Evolutionary conservation across 2,329 filamentous ascomycete species (phyloP), one percentile per base, ranked within the genome.

Genomic region (Colletotrichum magnum): DNA sequence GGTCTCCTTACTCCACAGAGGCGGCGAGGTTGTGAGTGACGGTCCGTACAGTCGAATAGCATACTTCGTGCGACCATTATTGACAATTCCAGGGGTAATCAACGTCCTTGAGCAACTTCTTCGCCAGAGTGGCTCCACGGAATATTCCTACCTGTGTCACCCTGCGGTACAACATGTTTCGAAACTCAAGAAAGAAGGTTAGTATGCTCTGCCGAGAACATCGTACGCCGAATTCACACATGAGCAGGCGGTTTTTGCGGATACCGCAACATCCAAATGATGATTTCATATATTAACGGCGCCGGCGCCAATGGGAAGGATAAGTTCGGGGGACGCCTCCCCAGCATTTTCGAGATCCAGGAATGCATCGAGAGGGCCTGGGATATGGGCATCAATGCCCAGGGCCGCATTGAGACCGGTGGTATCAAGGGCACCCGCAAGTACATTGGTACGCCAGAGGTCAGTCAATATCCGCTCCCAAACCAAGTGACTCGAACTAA

Each of bases 191-290:
- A 86, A 84, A 69, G 95, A 97, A 82, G 90, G 89, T 87, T 78
- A 39, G 73, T 53, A 13, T 36, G 10, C n/a, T 3, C 7, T 26
- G 13, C 4, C 2, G 26, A 60, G 18, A 56, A 21, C 54, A 26
- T 36, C 3, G 15, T 10, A 26, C 16, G 5, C 18, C 18, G 5
- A 50, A 52, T 48, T 70, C 21, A 70, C 18, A n/a, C 10, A 54
- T 2, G 18, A 18, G 3, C 24, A 89, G 94, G 94, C 24, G 93
- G 94, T 6, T 98, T 98, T 78, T 98, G 95, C 77, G 95, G 95
- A 4, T 98, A 98, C 78, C 89, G 95, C 48, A 98, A 97, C 76
- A 97, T 97, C 39, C 96, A 98, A 78, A 97, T 97, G 90, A 80
- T 98, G 73, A 83, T 92, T 15, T 95, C 94, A 0, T 95, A 94